Evolutionary conservation across 495 filamentous ascomycete genomes (phyloP), one percentile per base, ranked within the genome.

Genomic region (Trichoderma parareesei): DNA sequence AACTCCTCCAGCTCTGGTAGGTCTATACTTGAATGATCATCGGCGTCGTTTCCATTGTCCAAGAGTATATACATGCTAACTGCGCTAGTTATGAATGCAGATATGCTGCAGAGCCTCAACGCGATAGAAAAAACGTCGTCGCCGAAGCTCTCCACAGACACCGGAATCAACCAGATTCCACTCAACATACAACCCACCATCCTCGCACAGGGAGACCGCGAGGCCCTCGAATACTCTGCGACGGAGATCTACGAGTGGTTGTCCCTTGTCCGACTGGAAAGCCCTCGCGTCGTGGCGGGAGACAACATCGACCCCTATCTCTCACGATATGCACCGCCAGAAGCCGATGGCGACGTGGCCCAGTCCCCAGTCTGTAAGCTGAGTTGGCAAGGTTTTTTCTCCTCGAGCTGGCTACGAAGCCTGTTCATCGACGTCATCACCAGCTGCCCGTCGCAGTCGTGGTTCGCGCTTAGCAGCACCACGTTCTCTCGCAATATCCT

Each of bases 221-320:
- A 73, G 33, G 82, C 84, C 5, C 73, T 90, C 8, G 81, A 87
- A 66, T 82, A 87, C 16, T 83, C 82, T 68, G 83, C 85, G 38
- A 80, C 82, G 2, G 84, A 88, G 14, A 69, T 90, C 11, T 86
- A 90, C 38, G 94, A 98, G 75, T 98, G 92, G 91, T 76, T 97
- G 2, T 87, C 88, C 35, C 78, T 98, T 63, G 77, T 90, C 11
- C 80, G 84, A 13, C 81, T 93, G 3, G 72, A 81, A 14, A 95
- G 92, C 33, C 87, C 89, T n/a, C 84, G 92, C 38, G 73, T 97
- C 6, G 73, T 75, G 16, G 75, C 73, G 13, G 74, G 76, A n/a
- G 91, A 96, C 72, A 74, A 78, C 16, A 83, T 96, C 59, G 91
- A 98, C 72, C 79, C 91, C 0, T 93, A 88, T 69, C 78, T 98